phyloP scores from a whole-genome alignment of 2,329 filamentous ascomycete genomes.

The Verticillium isaacii region DNA sequence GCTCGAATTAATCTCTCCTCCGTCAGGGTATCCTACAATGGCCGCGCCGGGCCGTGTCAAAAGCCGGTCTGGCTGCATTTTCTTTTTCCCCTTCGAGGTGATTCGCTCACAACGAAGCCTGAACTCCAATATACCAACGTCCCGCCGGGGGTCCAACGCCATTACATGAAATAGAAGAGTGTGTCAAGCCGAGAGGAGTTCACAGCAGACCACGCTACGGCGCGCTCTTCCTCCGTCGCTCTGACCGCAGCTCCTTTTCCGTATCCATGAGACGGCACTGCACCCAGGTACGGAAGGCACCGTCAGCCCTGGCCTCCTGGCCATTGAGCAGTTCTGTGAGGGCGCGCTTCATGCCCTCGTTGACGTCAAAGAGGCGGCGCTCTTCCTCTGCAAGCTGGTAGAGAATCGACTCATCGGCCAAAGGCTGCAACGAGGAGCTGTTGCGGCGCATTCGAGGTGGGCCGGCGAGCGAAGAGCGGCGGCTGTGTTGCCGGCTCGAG shows the following conservation, averaged over 20 bases:
- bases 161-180: not conserved
- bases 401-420: slow-evolving; percentile 38
- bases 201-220: slow-evolving; percentile 1
- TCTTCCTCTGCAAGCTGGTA: slow-evolving; percentile 47
- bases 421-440: slow-evolving; percentile 1
- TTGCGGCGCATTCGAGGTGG: slow-evolving; percentile 10
- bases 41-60: not conserved
- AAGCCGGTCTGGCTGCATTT: not conserved
- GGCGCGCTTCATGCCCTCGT: slow-evolving; percentile 57
- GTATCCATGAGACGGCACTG: slow-evolving; percentile 56
- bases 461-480: slow-evolving; percentile 25
- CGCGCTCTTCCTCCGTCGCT: slow-evolving; percentile 34
- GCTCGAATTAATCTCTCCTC: not conserved
- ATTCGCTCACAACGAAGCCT: not conserved
- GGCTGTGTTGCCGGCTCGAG: slow-evolving; percentile 35
- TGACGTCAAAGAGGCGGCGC: slow-evolving; percentile 49
- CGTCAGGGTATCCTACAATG: not conserved
- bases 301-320: slow-evolving; percentile 46
- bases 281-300: slow-evolving; percentile 51
- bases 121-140: not conserved
- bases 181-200: not conserved
- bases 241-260: slow-evolving; percentile 52
- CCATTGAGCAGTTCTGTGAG: slow-evolving; percentile 59
- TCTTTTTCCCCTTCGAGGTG: not conserved
- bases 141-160: not conserved